Base-by-base conservation (phyloP, 2,329 filamentous ascomycete genomes). In the Ambrosiella xylebori region DNA sequence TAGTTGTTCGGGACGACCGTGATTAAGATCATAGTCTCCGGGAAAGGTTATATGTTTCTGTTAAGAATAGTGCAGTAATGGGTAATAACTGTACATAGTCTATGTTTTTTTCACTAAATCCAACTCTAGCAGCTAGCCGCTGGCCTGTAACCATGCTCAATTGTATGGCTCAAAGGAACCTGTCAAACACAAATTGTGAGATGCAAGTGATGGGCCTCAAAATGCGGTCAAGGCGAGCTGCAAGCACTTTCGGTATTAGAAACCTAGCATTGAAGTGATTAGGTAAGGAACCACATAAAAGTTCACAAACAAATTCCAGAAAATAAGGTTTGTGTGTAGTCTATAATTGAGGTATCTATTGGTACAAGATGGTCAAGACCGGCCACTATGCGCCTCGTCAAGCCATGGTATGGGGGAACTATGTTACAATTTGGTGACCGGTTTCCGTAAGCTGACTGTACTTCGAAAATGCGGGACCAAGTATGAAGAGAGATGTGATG, bases 301-400 rank as follows among this genome's bases (percentile, higher is more conserved):
- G 8, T 41, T 12, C n/a, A 41, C n/a, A 41, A 41, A 41, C 5
- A 41, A 41, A 27, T 27, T 27, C 27, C 27, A 27, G 27, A 27
- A 27, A 27, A 27, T 27, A 27, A 41, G 7, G 8, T 36, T 15
- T 52, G 11, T 52, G 6, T 52, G 13, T 9, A 27, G 5, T 52
- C 12, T 41, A 6, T 41, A 44, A 41, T 39, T 44, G 40, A 55
- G 37, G 36, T 56, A 56, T 56, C 54, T 57, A 40, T 56, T 59
- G 54, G 58, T 59, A 59, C 58, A 59, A 54, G 41, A 55, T 54
- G 47, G 17, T 27, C 47, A 19, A 51, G 8, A 13, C 47, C 19
- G 17, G 17, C n/a, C 9, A 27, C 8, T 35, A 35, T 27, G 9
- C 7, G 8, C 12, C 52, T 15, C 9, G 11, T 13, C 15, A 15